Evolutionary conservation across 1,284 basidiomycete genomes (phyloP).

Genomic region (Irpex sp.): DNA sequence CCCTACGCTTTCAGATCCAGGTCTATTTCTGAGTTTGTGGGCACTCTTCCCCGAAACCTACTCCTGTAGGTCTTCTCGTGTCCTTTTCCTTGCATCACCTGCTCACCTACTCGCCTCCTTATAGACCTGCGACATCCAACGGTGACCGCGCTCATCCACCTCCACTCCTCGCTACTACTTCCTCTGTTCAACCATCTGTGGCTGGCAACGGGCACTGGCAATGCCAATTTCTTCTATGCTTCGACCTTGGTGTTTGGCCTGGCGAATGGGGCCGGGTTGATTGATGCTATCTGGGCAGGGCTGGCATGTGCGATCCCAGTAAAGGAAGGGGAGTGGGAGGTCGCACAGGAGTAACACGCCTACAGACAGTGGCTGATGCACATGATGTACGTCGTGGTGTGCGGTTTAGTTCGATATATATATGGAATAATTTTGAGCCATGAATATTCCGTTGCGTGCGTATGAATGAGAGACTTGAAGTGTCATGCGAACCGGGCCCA

Average conservation of each 20-base stretch:
- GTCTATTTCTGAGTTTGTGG: conserved; percentile 80
- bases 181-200: conserved; percentile 92
- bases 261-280: conserved; percentile 78
- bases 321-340: not conserved
- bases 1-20: conserved; percentile 86
- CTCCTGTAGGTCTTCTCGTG: conserved; percentile 54
- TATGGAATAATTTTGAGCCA: not conserved
- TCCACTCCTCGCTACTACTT: conserved; percentile 84
- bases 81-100: not conserved
- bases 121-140: conserved; percentile 86
- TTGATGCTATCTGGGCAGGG: conserved; percentile 81
- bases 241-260: conserved; percentile 91
- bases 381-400: not conserved
- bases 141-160: conserved; percentile 79
- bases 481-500: no score
- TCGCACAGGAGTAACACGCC: not conserved
- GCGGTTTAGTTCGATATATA: not conserved
- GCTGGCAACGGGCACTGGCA: conserved; percentile 90
- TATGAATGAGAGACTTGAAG: not conserved
- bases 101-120: not conserved
- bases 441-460: not conserved
- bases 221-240: conserved; percentile 98
- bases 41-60: conserved; percentile 83
- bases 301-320: conserved; percentile 27
- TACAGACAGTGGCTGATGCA: not conserved